These are phyloP conservation scores for Pythium sp. DNA, from an alignment of 352 stramenopile genomes.

Conservation along the genomic window DNA sequence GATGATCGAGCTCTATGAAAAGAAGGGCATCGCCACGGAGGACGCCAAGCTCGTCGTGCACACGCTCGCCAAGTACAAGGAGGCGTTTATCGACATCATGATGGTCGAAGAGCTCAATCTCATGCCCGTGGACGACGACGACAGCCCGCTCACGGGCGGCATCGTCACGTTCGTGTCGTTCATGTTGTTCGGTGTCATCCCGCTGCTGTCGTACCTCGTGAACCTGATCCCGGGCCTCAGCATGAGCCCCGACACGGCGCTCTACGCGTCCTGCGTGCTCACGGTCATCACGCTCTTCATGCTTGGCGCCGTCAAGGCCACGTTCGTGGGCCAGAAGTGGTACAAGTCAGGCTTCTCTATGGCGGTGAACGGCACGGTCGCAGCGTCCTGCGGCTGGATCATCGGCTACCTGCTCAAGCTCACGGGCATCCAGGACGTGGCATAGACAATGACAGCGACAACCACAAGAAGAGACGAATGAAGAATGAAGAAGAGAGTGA, in stretches of 20 bases:
- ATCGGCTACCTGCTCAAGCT: conserved; percentile 82
- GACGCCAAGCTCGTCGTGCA: conserved; percentile 91
- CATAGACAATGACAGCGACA: conserved; percentile 28
- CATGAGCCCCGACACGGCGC: conserved; percentile 53
- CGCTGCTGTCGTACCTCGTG: conserved; percentile 92
- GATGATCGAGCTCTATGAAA: conserved; percentile 96
- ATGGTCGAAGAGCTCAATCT: conserved; percentile 96
- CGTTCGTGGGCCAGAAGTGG: conserved; percentile 80
- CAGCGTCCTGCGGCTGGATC: conserved; percentile 71
- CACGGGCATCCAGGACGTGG: conserved; percentile 74
- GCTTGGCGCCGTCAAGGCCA: conserved; percentile 91
- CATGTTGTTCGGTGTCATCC: conserved; percentile 90
- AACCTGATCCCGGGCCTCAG: conserved; percentile 73
- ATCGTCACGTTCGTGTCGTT: conserved; percentile 91
- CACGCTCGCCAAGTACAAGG: conserved; percentile 96
- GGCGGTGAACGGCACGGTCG: conserved; percentile 74
- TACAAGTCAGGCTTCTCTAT: conserved; percentile 63
- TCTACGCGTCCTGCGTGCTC: conserved; percentile 93
- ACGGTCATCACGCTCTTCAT: conserved; percentile 94
- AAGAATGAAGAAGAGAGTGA: conserved; percentile 4
- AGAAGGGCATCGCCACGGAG: conserved; percentile 86
- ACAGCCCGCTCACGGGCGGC: conserved; percentile 81
- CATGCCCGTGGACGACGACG: conserved; percentile 92
- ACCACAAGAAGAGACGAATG: background rate
- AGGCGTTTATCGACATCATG: conserved; percentile 98